Evolutionary conservation across 192 early-diverging fungal species (phyloP).

Genomic region (Hyaloraphidium curvatum): DNA sequence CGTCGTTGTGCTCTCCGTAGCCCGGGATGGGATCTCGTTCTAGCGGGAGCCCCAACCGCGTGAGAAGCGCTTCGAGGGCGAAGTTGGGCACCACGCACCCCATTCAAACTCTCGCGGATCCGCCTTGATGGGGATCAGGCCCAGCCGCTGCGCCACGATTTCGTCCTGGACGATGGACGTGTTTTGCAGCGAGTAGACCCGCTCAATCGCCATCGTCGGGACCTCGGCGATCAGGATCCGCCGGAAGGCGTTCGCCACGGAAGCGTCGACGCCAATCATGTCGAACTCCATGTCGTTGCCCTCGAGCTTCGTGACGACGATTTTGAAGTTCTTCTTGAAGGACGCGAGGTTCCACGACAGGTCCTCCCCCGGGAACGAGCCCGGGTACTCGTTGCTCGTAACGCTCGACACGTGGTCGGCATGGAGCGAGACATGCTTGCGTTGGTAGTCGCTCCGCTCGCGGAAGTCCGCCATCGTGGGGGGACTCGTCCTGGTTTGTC

Average conservation of each 20-base stretch:
- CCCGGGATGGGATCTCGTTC: no score
- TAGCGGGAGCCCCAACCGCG: no score
- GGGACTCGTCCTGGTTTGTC: no score
- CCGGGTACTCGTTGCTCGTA: slow-evolving; percentile 60
- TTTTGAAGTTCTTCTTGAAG: slow-evolving; percentile 37
- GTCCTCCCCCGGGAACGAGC: slow-evolving; percentile 41
- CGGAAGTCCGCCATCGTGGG: no score
- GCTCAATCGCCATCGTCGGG: slow-evolving; percentile 94
- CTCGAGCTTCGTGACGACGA: slow-evolving; percentile 42
- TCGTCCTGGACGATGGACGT: slow-evolving; percentile 83
- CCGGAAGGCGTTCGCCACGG: slow-evolving; percentile 86
- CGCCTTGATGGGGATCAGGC: slow-evolving; percentile 75
- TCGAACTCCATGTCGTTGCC: slow-evolving; percentile 76
- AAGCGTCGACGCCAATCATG: slow-evolving; percentile 76
- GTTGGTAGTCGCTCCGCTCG: no score
- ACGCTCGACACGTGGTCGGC: slow-evolving; percentile 14
- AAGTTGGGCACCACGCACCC: no score
- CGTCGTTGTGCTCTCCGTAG: no score
- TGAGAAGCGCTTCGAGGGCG: no score
- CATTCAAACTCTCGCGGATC: slow-evolving; percentile 68
- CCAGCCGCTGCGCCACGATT: slow-evolving; percentile 76
- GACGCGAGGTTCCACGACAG: slow-evolving; percentile 1
- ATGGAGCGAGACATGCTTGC: no score
- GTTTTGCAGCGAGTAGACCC: slow-evolving; percentile 81
- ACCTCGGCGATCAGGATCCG: slow-evolving; percentile 87